Base-by-base conservation (phyloP, 2,329 filamentous ascomycete species). In the Magnaporthales sp. region DNA sequence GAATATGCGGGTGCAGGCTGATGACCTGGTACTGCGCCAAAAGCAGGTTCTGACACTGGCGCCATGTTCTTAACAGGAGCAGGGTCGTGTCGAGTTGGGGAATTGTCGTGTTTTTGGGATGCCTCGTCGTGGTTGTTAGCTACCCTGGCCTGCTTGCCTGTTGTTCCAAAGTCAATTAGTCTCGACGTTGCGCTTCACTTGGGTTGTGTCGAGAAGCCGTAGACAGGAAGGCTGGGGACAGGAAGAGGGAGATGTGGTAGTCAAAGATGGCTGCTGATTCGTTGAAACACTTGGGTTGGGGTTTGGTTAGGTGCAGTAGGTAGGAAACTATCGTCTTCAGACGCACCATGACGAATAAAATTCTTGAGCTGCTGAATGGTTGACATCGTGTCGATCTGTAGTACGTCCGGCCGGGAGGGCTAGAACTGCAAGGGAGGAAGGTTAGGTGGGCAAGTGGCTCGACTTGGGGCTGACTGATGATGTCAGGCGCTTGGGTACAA, bases 301-400 rank as follows among this genome's bases (percentile, higher is more conserved):
- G 38, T 46, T 46, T 13, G 38, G 5, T 46, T 19, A 46, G 38
- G 15, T 46, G 38, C 38, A 46, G 38, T 46, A 46, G 38, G 38
- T 46, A 46, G 38, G 38, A n/a, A 46, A 46, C 15, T 24, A 58
- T 58, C 11, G 54, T 26, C 8, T 22, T 26, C 11, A 22, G 60
- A 64, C 81, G 67, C 80, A 88, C 86, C 94, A 83, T 97, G 94
- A 71, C 94, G 91, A 80, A 98, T 95, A 80, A 98, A 96, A 80
- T 97, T 97, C 81, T 98, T 97, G 74, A 97, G 87, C 77, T 95
- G 95, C 82, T 97, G 94, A 81, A 97, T 96, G 71, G 86, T 87
- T 74, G 86, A 88, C 86, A 88, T 88, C 60, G 71, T 77, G 70
- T 58, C 54, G n/a, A 58, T 22, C 54, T 58, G 54, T 26, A 58